phyloP scores from a whole-genome alignment of 1,284 basidiomycete species.

The Thelephora terrestris region DNA sequence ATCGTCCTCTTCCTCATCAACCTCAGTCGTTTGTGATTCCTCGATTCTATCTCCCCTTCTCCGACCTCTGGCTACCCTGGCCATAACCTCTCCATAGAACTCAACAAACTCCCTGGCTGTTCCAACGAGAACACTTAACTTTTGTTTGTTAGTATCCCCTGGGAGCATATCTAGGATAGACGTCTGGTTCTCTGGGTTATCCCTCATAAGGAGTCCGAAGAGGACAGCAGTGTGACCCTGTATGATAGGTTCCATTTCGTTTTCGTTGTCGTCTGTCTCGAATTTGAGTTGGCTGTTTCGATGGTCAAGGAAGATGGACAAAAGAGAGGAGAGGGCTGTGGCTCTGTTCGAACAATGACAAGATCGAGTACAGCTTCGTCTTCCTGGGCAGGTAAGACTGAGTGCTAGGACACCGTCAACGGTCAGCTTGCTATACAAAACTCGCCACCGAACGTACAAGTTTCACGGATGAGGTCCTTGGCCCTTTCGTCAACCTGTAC shows the following conservation, averaged over 20 bases:
- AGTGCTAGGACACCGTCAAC: conserved; percentile 28
- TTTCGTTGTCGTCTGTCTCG: not conserved
- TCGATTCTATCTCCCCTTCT: conserved; percentile 17
- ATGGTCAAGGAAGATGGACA: conserved; percentile 30
- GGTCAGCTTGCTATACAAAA: not conserved
- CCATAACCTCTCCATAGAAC: conserved; percentile 36
- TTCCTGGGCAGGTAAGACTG: conserved; percentile 36
- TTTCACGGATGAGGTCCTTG: conserved; percentile 33
- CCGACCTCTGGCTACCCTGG: conserved; percentile 19
- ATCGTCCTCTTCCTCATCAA: conserved; percentile 11
- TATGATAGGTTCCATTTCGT: conserved; percentile 32
- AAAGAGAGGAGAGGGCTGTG: conserved; percentile 37
- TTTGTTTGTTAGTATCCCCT: conserved; percentile 22
- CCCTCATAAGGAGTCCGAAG: conserved; percentile 56
- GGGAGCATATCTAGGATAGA: conserved; percentile 36
- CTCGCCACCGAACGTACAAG: conserved; percentile 27
- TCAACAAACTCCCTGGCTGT: conserved; percentile 48
- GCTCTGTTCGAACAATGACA: conserved; percentile 38
- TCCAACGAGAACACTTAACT: conserved; percentile 36
- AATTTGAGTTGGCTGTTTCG: conserved; percentile 11
- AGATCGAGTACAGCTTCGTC: conserved; percentile 32
- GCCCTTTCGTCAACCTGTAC: conserved; percentile 45
- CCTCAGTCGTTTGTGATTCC: conserved; percentile 18
- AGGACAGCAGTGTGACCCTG: conserved; percentile 63
- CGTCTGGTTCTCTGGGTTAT: conserved; percentile 31